Evolutionary conservation across 73 alveolate species (phyloP).

Genomic region (Uronychia binucleata): DNA sequence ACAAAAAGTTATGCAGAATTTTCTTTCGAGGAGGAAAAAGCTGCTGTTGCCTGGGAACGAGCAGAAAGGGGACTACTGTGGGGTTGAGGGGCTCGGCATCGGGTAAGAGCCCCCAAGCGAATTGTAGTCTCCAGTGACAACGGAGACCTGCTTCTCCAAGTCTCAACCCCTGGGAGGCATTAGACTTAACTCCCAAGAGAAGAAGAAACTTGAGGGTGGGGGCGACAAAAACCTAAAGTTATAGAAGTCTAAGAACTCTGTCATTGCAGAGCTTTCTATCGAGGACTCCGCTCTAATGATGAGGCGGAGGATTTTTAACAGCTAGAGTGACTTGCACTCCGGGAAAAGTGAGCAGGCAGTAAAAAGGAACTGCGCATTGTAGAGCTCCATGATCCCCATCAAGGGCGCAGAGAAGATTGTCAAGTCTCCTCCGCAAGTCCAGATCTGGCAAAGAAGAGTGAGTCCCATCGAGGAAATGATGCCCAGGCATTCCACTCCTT

Average conservation of each 20-base stretch:
- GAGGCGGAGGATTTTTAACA: background rate
- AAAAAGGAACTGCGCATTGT: background rate
- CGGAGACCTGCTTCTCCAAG: background rate
- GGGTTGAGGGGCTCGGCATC: background rate
- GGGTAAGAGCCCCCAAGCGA: background rate
- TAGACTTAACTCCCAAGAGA: background rate
- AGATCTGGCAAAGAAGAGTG: slow-evolving; percentile 5
- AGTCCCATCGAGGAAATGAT: no score
- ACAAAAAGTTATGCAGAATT: background rate
- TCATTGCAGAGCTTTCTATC: background rate
- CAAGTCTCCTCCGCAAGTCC: background rate
- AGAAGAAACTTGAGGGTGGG: background rate
- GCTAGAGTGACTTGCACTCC: background rate
- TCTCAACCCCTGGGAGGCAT: background rate
- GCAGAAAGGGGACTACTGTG: background rate
- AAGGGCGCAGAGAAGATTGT: background rate
- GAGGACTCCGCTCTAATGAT: background rate
- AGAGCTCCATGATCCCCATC: background rate
- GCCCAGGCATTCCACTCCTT: no score
- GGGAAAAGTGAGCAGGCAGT: background rate
- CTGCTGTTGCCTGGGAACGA: background rate
- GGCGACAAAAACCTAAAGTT: background rate
- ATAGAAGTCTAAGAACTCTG: background rate
- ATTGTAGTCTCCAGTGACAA: background rate
- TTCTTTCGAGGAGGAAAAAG: background rate